These are phyloP conservation scores for Crassisporium funariophilum DNA, from an alignment of 768 basidiomycete species.

Conservation along the genomic window DNA sequence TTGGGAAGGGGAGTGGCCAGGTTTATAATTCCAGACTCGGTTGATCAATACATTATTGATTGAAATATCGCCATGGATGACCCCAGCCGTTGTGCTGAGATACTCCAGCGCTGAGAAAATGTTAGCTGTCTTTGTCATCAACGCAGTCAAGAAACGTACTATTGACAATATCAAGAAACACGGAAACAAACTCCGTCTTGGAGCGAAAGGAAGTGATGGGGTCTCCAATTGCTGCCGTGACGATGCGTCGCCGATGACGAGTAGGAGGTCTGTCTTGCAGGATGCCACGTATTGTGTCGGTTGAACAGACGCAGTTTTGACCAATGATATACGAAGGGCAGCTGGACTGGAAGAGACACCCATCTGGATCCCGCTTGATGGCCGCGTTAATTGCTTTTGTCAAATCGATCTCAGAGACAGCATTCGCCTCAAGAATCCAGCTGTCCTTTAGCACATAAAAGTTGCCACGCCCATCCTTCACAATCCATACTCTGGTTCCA, in stretches of 20 bases:
- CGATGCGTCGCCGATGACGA: slow-evolving; percentile 8
- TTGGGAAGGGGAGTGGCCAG: slow-evolving; percentile 2
- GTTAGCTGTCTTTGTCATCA: not conserved
- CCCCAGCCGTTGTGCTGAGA: not conserved
- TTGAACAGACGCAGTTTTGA: not conserved
- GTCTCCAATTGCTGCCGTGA: slow-evolving; percentile 12
- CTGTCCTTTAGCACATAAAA: slow-evolving; percentile 11
- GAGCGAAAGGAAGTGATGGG: slow-evolving; percentile 14
- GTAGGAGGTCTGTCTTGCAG: not conserved
- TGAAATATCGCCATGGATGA: slow-evolving; percentile 7
- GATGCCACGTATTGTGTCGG: not conserved
- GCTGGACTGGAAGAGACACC: not conserved
- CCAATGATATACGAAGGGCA: slow-evolving; percentile 7
- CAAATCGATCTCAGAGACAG: slow-evolving; percentile 3
- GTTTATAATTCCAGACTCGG: slow-evolving; percentile 3
- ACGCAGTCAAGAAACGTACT: not conserved
- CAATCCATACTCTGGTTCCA: slow-evolving; percentile 12
- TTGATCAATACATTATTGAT: slow-evolving; percentile 8
- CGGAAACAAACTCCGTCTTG: slow-evolving; percentile 7
- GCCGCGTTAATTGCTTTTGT: not conserved
- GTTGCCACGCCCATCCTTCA: not conserved
- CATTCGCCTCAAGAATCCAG: slow-evolving; percentile 5
- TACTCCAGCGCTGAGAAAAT: not conserved
- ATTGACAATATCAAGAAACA: slow-evolving; percentile 8
- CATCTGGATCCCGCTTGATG: not conserved